phyloP scores from a whole-genome alignment of 805 yeast species.

The Lipomyces oligophaga region DNA sequence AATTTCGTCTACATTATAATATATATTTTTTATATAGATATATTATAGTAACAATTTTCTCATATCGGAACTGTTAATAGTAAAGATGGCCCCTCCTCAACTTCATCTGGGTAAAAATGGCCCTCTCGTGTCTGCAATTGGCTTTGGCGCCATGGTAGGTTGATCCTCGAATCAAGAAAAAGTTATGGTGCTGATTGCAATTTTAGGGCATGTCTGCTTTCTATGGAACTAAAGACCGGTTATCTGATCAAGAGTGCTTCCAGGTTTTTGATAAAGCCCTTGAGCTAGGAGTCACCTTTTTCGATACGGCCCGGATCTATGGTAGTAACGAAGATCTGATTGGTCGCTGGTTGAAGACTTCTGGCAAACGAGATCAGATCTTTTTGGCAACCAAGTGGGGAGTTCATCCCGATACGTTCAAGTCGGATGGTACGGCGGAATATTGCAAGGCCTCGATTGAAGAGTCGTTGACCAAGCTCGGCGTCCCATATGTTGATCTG shows the following conservation, averaged over 20 bases:
- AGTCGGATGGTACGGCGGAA: conserved; percentile 25
- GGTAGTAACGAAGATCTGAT: conserved; percentile 55
- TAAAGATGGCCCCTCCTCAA: conserved; percentile 11
- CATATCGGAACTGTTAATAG: background rate
- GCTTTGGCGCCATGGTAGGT: conserved; percentile 26
- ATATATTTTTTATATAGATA: no score
- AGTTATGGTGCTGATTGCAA: background rate
- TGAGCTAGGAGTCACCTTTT: conserved; percentile 46
- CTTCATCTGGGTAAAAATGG: conserved; percentile 19
- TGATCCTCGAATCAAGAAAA: background rate
- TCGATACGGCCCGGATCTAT: conserved; percentile 71
- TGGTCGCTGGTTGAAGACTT: conserved; percentile 45
- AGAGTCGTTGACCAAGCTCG: conserved; percentile 22
- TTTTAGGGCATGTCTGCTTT: conserved; percentile 28
- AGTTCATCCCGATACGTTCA: conserved; percentile 36
- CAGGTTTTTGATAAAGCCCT: conserved; percentile 50
- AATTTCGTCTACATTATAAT: background rate
- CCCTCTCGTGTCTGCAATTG: conserved; percentile 18
- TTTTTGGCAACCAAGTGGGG: conserved; percentile 64
- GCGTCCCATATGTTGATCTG: conserved; percentile 43
- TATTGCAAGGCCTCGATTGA: conserved; percentile 15
- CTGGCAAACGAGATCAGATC: conserved; percentile 38
- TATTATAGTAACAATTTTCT: background rate
- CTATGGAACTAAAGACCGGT: conserved; percentile 6
- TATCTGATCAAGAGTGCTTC: conserved; percentile 48